phyloP scores from a whole-genome alignment of 305 asterid genomes.

The Plantago lanceolata region DNA sequence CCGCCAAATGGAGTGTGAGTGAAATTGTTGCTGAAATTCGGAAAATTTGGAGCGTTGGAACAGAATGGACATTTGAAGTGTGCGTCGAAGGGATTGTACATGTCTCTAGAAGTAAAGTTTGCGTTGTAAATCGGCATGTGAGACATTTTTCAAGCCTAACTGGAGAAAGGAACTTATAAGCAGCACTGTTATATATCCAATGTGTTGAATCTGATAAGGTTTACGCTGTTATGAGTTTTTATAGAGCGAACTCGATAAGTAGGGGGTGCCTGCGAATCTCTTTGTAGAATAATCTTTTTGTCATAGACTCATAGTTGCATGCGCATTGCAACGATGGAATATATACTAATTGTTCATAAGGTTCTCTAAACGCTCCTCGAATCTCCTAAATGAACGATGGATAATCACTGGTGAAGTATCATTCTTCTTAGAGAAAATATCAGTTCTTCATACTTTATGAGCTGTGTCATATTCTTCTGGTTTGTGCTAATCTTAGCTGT shows the following conservation, averaged over 20 bases:
- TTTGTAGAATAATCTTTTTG: conserved; percentile 8
- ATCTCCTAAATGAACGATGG: not conserved
- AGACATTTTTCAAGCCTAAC: not conserved
- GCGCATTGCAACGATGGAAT: not conserved
- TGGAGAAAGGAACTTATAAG: not conserved
- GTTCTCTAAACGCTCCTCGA: not conserved
- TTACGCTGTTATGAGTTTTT: not conserved
- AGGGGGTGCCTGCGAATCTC: not conserved
- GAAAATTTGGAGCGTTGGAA: conserved; percentile 4
- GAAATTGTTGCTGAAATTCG: not conserved
- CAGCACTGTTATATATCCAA: not conserved
- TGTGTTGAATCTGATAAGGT: not conserved
- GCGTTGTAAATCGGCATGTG: not conserved
- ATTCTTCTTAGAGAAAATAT: not conserved
- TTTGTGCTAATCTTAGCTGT: not conserved
- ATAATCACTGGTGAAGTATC: not conserved
- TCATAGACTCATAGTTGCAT: not conserved
- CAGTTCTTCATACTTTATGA: not conserved
- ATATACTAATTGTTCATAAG: conserved; percentile 4
- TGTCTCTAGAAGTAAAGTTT: not conserved
- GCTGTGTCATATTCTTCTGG: not conserved
- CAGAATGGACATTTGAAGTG: conserved; percentile 1
- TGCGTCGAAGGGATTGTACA: conserved; percentile 3
- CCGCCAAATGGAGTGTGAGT: conserved; percentile 1
- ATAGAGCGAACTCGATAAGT: not conserved